Percentiles rank a stretch among this genome's conserved stretches.
phyloP scores from a whole-genome alignment of 208 protist species.

The Balamuthia mandrillaris region DNA sequence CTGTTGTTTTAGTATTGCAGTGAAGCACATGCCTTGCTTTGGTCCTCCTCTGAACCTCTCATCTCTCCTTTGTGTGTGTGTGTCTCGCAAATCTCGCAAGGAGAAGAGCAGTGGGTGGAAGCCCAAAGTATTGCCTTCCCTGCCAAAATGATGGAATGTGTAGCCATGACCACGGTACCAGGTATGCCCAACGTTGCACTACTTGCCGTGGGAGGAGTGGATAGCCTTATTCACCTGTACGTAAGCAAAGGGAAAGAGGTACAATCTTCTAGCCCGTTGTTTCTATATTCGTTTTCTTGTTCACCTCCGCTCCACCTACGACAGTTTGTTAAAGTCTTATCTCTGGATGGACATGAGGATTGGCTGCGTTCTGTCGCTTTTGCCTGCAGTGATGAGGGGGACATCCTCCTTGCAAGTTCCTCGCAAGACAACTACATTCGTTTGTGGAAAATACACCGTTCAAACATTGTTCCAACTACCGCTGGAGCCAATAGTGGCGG shows the following conservation, averaged over 20 bases:
- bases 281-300: not conserved
- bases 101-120: not conserved
- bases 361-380: constrained; percentile 63
- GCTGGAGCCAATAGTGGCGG: not conserved
- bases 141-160: constrained; percentile 39
- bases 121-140: constrained; percentile 4
- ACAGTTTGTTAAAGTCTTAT: not conserved
- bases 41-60: no score
- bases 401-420: constrained; percentile 51
- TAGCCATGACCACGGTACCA: not conserved
- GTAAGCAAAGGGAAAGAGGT: constrained; percentile 25
- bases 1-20: no score
- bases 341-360: constrained; percentile 62
- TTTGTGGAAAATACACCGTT: constrained; percentile 38
- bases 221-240: constrained; percentile 22
- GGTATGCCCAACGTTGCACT: constrained; percentile 7
- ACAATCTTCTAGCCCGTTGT: not conserved
- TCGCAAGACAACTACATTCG: constrained; percentile 62
- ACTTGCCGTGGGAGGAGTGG: constrained; percentile 18
- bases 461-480: not conserved
- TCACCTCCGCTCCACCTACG: not conserved
- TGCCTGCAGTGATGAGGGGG: not conserved
- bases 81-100: no score
- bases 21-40: no score
- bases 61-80: no score